These are phyloP conservation scores for Juglanconis oblonga DNA, from an alignment of 2,329 filamentous ascomycete genomes.

Conservation along the genomic window DNA sequence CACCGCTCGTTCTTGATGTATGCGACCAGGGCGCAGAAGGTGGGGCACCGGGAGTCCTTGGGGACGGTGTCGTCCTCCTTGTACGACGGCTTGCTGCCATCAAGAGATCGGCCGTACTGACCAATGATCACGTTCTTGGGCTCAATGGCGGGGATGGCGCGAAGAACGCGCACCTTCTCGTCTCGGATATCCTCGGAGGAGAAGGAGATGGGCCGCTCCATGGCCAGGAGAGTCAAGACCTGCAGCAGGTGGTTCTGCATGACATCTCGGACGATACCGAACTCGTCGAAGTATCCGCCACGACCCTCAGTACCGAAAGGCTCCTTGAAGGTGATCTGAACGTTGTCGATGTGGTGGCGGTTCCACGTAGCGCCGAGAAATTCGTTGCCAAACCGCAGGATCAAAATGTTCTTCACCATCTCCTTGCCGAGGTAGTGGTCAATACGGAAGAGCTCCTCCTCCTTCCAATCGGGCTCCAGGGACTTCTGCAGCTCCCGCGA, in stretches of 20 bases:
- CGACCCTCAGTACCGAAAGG: slow-evolving; percentile 97
- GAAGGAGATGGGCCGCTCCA: slow-evolving; percentile 98
- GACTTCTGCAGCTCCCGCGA: slow-evolving; percentile 94
- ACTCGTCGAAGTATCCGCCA: slow-evolving; percentile 98
- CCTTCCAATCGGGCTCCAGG: slow-evolving; percentile 95
- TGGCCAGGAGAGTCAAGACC: slow-evolving; percentile 90
- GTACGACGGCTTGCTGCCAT: slow-evolving; percentile 95
- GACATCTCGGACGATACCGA: slow-evolving; percentile 98
- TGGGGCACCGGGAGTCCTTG: slow-evolving; percentile 94
- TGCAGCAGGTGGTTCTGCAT: slow-evolving; percentile 99
- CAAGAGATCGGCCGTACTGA: slow-evolving; percentile 94
- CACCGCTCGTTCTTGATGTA: slow-evolving; percentile 99
- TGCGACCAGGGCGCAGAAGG: slow-evolving; percentile 93
- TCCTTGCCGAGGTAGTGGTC: slow-evolving; percentile 99
- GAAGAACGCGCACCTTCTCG: slow-evolving; percentile 95
- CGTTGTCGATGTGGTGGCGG: slow-evolving; percentile 97
- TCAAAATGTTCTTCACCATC: slow-evolving; percentile 99
- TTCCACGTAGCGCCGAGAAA: slow-evolving; percentile 99
- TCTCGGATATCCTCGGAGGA: slow-evolving; percentile 97
- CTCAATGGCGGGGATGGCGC: slow-evolving; percentile 90
- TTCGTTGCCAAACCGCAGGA: slow-evolving; percentile 96
- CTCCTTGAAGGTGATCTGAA: slow-evolving; percentile 99
- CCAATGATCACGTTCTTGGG: slow-evolving; percentile 99
- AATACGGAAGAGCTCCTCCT: slow-evolving; percentile 98
- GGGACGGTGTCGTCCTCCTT: slow-evolving; percentile 98